phyloP scores from a whole-genome alignment of 2,329 filamentous ascomycete species.

The Penicillium paneum region DNA sequence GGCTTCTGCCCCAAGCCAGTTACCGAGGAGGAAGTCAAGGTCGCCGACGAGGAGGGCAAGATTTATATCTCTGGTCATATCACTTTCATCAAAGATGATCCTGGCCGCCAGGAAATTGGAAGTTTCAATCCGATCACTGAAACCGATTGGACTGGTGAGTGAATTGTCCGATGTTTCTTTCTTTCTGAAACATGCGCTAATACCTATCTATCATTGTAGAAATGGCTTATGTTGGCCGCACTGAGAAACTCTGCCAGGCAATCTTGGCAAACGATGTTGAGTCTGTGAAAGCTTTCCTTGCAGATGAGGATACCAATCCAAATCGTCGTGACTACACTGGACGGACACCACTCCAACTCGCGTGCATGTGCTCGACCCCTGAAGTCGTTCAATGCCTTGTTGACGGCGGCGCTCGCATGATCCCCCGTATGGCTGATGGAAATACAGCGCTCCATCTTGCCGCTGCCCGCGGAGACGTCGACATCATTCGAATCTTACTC shows the following conservation, averaged over 20 bases:
- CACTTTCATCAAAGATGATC: conserved; percentile 74
- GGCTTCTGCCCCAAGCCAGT: conserved; percentile 68
- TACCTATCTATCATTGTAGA: conserved; percentile 42
- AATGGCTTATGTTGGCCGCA: conserved; percentile 85
- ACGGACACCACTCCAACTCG: conserved; percentile 73
- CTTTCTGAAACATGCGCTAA: not conserved
- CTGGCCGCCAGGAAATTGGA: conserved; percentile 70
- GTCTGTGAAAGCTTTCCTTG: conserved; percentile 66
- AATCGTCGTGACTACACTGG: conserved; percentile 76
- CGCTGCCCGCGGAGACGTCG: conserved; percentile 63
- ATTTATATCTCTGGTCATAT: conserved; percentile 73
- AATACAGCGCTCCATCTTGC: conserved; percentile 80
- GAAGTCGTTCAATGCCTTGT: conserved; percentile 70
- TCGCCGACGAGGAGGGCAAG: conserved; percentile 69
- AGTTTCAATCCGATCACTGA: conserved; percentile 78
- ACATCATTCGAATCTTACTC: conserved; percentile 70
- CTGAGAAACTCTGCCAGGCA: conserved; percentile 71
- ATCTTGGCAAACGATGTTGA: conserved; percentile 73
- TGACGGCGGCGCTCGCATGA: conserved; percentile 67
- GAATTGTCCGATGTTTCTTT: too few relatives aligned
- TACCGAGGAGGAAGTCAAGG: conserved; percentile 68
- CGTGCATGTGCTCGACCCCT: conserved; percentile 64
- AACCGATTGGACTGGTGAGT: conserved; percentile 68
- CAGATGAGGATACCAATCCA: conserved; percentile 65
- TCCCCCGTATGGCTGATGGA: conserved; percentile 73